phyloP scores from a whole-genome alignment of 345 rosid genomes.

The Linum trigynum region DNA sequence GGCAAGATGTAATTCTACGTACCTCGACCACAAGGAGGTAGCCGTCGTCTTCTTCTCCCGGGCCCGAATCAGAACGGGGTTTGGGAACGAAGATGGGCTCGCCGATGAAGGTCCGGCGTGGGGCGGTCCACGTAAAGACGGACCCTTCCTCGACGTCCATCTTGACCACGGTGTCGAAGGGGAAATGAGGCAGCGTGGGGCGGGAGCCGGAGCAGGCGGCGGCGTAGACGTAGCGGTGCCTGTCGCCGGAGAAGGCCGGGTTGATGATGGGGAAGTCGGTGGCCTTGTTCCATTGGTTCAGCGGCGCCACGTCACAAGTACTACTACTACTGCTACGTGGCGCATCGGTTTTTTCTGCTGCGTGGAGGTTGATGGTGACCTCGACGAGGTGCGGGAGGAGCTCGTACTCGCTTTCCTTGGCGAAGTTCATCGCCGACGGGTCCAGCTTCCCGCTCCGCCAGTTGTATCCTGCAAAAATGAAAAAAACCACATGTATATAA shows the following conservation, averaged over 20 bases:
- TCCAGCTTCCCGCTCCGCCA: constrained; percentile 70
- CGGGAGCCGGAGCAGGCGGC: constrained; percentile 68
- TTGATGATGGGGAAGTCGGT: constrained; percentile 70
- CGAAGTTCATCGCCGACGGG: constrained; percentile 61
- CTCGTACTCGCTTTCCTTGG: constrained; percentile 24
- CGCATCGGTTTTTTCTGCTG: constrained; percentile 17
- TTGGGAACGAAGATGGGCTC: constrained; percentile 74
- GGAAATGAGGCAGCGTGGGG: constrained; percentile 58
- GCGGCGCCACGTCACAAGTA: constrained; percentile 34
- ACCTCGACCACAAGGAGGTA: constrained; percentile 86
- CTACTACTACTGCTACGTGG: too few species aligned
- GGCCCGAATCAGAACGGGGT: not conserved
- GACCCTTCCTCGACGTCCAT: constrained; percentile 29
- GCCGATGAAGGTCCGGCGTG: constrained; percentile 61
- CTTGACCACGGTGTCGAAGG: constrained; percentile 75
- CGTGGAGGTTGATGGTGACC: constrained; percentile 45
- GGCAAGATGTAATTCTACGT: not conserved
- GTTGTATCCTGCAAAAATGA: constrained; percentile 43
- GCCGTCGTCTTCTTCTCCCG: constrained; percentile 55
- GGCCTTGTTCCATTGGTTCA: constrained; percentile 51
- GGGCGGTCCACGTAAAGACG: constrained; percentile 45
- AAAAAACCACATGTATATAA: not conserved
- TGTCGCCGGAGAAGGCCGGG: constrained; percentile 50
- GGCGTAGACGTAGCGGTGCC: constrained; percentile 39
- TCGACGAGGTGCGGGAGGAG: constrained; percentile 60